A percentile compares a stretch with the other conserved stretches of the same genome.
Evolutionary conservation across 805 yeast genomes (phyloP).

Genomic region (Sporopachydermia quercuum): DNA sequence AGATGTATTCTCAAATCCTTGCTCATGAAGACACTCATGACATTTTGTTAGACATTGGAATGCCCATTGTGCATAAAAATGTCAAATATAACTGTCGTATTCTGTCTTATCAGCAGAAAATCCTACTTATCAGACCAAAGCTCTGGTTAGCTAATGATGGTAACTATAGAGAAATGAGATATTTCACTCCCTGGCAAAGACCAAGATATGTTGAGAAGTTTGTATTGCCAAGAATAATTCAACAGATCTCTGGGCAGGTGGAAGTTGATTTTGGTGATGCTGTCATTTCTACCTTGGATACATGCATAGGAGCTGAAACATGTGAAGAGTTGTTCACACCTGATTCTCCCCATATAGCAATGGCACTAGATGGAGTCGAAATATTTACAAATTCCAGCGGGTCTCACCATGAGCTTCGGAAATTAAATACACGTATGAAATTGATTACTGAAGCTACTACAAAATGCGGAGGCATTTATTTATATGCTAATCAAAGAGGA

Average conservation of each 20-base stretch:
- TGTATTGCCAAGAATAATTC: slow-evolving; percentile 56
- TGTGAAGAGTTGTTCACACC: slow-evolving; percentile 98
- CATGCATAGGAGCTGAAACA: slow-evolving; percentile 92
- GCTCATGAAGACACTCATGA: slow-evolving; percentile 53
- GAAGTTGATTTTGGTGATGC: slow-evolving; percentile 83
- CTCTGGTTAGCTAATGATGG: slow-evolving; percentile 94
- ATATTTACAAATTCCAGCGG: slow-evolving; percentile 93
- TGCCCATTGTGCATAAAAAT: slow-evolving; percentile 82
- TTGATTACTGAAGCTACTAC: slow-evolving; percentile 85
- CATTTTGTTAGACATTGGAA: slow-evolving; percentile 79
- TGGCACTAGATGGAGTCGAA: slow-evolving; percentile 95
- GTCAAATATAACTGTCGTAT: slow-evolving; percentile 87
- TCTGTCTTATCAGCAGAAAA: slow-evolving; percentile 62
- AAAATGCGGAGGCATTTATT: slow-evolving; percentile 91
- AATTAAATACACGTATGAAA: slow-evolving; percentile 69
- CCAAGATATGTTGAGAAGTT: slow-evolving; percentile 61
- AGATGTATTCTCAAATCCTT: slow-evolving; percentile 71
- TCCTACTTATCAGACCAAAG: slow-evolving; percentile 83
- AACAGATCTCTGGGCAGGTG: slow-evolving; percentile 48
- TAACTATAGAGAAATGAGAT: slow-evolving; percentile 94
- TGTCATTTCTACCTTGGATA: slow-evolving; percentile 67
- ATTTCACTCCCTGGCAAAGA: slow-evolving; percentile 87
- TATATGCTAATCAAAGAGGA: slow-evolving; percentile 91
- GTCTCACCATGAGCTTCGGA: slow-evolving; percentile 92
- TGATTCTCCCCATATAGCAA: slow-evolving; percentile 80